phyloP scores from a whole-genome alignment of 106 monocot species.

The Alisma plantagoaquatica region DNA sequence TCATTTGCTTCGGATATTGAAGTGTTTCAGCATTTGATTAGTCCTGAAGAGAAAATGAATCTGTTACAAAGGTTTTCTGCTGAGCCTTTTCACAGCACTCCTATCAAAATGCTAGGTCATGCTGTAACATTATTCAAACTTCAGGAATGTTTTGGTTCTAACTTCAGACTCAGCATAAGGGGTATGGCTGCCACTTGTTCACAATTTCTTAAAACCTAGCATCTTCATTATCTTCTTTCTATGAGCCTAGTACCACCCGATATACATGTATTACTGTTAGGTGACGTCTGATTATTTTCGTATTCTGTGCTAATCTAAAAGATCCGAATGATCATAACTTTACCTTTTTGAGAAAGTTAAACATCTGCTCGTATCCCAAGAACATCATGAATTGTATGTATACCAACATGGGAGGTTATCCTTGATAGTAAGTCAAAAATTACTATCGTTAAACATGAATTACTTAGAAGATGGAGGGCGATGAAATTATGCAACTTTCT shows the following conservation, averaged over 20 bases:
- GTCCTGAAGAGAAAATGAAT: conserved; percentile 36
- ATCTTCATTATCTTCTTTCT: background rate
- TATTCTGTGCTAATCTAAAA: too few relatives aligned
- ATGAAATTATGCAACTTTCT: too few relatives aligned
- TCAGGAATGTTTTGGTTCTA: conserved; percentile 50
- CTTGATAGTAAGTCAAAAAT: too few relatives aligned
- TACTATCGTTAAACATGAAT: too few relatives aligned
- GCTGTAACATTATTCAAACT: conserved; percentile 56
- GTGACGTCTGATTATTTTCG: too few relatives aligned
- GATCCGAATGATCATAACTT: too few relatives aligned
- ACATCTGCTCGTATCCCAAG: too few relatives aligned
- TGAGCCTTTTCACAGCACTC: conserved; percentile 23
- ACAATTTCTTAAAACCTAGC: background rate
- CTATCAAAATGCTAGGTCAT: conserved; percentile 45
- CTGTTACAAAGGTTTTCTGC: conserved; percentile 31
- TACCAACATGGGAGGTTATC: too few relatives aligned
- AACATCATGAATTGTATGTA: too few relatives aligned
- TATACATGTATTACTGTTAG: too few relatives aligned
- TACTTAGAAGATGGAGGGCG: too few relatives aligned
- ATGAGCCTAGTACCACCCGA: background rate
- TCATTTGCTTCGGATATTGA: conserved; percentile 82
- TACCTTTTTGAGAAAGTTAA: too few relatives aligned
- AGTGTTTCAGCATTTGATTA: conserved; percentile 34
- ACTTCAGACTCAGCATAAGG: conserved; percentile 20
- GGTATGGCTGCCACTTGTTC: conserved; percentile 25